Percentiles rank a stretch among this genome's conserved stretches.
Evolutionary conservation across 2,329 filamentous ascomycete species (phyloP).

Genomic region (Aulographum hederae): DNA sequence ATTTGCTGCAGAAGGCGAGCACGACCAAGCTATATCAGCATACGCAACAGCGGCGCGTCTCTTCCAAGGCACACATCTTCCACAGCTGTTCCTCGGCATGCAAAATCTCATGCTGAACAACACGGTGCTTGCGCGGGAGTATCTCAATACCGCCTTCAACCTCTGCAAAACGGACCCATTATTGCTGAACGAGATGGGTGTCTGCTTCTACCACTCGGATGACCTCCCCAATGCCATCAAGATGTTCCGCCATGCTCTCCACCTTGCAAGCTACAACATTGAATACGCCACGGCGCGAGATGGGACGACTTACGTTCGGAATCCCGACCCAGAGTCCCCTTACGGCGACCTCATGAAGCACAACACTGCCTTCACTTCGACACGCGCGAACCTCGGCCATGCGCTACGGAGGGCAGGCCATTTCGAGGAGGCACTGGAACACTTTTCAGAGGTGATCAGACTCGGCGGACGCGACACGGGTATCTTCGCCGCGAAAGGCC

Average conservation of each 20-base stretch:
- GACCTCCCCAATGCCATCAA: slow-evolving; percentile 56
- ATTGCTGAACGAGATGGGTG: slow-evolving; percentile 85
- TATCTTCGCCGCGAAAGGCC: slow-evolving; percentile 65
- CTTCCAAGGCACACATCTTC: slow-evolving; percentile 92
- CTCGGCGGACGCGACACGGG: slow-evolving; percentile 63
- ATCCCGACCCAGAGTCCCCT: no score
- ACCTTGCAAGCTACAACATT: slow-evolving; percentile 11
- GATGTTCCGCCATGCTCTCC: slow-evolving; percentile 61
- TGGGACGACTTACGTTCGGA: no score
- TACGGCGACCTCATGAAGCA: no score
- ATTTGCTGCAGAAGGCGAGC: slow-evolving; percentile 91
- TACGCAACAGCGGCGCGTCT: slow-evolving; percentile 89
- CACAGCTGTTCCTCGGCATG: slow-evolving; percentile 93
- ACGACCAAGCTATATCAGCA: slow-evolving; percentile 93
- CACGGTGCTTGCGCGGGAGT: slow-evolving; percentile 83
- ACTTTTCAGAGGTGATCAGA: slow-evolving; percentile 77
- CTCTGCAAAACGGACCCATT: slow-evolving; percentile 68
- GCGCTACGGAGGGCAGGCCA: slow-evolving; percentile 57
- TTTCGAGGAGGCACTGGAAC: slow-evolving; percentile 51
- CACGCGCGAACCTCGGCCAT: slow-evolving; percentile 77
- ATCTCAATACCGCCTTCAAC: slow-evolving; percentile 72
- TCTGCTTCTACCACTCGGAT: slow-evolving; percentile 88
- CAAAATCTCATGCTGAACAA: slow-evolving; percentile 95
- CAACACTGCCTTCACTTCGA: slow-evolving; percentile 71
- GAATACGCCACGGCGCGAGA: no score